Conservation (phyloP, 805 yeast genomes). For the Starmerella floris region DNA sequence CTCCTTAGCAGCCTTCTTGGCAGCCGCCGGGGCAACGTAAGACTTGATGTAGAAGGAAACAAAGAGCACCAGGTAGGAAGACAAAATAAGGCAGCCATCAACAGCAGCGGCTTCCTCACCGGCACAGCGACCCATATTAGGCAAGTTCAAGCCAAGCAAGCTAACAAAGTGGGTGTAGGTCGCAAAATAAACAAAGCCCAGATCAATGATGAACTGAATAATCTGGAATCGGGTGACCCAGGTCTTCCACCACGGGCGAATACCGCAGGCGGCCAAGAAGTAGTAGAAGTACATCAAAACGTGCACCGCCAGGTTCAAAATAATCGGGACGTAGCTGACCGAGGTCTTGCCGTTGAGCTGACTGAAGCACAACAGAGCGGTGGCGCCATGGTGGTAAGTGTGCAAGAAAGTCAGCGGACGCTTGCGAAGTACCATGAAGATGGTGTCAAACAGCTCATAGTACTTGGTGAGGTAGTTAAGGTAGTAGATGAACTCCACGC, state of each 20-base stretch:
- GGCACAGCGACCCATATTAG: slow-evolving; percentile 72
- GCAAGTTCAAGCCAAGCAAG: slow-evolving; percentile 50
- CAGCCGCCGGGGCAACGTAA: slow-evolving; percentile 39
- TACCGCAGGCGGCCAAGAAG: slow-evolving; percentile 81
- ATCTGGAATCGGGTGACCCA: slow-evolving; percentile 97
- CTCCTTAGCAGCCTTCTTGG: slow-evolving; percentile 16
- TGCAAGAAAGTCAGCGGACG: slow-evolving; percentile 87
- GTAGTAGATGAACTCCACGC: slow-evolving; percentile 73
- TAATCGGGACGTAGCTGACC: slow-evolving; percentile 89
- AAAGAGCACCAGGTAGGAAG: slow-evolving; percentile 78
- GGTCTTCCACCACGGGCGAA: slow-evolving; percentile 98
- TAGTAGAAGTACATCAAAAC: slow-evolving; percentile 97
- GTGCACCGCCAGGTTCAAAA: slow-evolving; percentile 80
- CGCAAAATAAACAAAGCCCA: slow-evolving; percentile 84
- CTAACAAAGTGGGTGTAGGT: slow-evolving; percentile 79
- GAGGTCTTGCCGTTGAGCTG: slow-evolving; percentile 83
- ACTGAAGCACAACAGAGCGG: slow-evolving; percentile 85
- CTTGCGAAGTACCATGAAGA: slow-evolving; percentile 79
- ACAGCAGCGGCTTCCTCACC: slow-evolving; percentile 91
- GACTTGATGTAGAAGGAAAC: slow-evolving; percentile 84
- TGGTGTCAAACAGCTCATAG: slow-evolving; percentile 79
- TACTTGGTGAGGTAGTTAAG: slow-evolving; percentile 83
- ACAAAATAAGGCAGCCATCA: slow-evolving; percentile 75
- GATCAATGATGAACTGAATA: slow-evolving; percentile 79
- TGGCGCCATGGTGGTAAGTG: slow-evolving; percentile 96